Base-by-base conservation (phyloP, 495 filamentous ascomycete genomes). In the Penicillium samsonianum region DNA sequence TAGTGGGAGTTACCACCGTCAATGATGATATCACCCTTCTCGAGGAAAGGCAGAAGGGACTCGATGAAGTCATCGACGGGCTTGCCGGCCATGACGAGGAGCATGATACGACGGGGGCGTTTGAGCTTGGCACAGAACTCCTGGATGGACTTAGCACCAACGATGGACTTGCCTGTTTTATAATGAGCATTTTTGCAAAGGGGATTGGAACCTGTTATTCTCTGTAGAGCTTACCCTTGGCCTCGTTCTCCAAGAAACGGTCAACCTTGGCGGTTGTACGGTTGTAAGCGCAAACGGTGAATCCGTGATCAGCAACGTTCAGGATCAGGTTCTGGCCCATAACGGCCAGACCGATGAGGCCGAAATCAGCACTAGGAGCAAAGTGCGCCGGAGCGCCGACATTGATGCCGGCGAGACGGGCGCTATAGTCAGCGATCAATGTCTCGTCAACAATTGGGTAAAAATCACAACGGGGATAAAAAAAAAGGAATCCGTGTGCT, bases 1-100 rank as follows among this genome's bases (percentile, higher is more conserved):
- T 88, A 98, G 80, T 98, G 94, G 47, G 95, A 98, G 86, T 98
- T 98, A 63, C 94, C 94, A 75, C 94, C 94, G 70, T 98, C 94
- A 68, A 98, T 98, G 80, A 98, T 94, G 82, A 98, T 96, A 77
- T 98, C 94, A 61, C 92, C 94, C 73, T 86, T 75, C 76, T 96
- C 91, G 50, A 93, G 81, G 73, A 89, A 87, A 50, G 92, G 91
- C 45, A 98, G 87, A 49, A 98, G 89, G 57, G 88, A 84, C 81
- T 96, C 90, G 74, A 98, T 98, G 87, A 96, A 98, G 80, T 94
- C 88, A 74, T 98, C 94, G 61, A 98, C 94, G 57, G 94, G 87
- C 83, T 92, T 91, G 71, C 94, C 94, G 68, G 94, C 94, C 87
- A 95, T 93, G 74, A 98, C 94, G 50, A 98, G 87, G 67, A 98